Evolutionary conservation across 2,329 filamentous ascomycete species (phyloP), one percentile per base, ranked within the genome.

Genomic region (Ramularia endophylla): DNA sequence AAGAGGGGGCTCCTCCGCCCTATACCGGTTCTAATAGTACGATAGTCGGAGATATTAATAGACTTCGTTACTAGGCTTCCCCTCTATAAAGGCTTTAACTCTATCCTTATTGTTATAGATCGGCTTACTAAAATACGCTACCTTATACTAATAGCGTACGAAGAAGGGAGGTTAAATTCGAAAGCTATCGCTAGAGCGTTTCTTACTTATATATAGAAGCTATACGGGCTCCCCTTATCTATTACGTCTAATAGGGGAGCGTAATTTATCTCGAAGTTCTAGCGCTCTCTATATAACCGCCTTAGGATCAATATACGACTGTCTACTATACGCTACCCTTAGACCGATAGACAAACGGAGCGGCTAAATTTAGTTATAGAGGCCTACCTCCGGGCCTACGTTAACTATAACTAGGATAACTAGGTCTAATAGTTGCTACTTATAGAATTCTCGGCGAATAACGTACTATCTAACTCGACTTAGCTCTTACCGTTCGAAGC

Each of bases 31-130:
- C 28, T 15, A 30, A 30, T 15, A n/a, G n/a, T n/a, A n/a, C n/a
- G n/a, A n/a, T n/a, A n/a, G n/a, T n/a, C n/a, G n/a, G n/a, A n/a
- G n/a, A n/a, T n/a, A n/a, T n/a, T n/a, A n/a, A n/a, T n/a, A n/a
- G 28, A 30, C 28, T 30, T 5, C 28, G 28, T 30, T 15, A 30
- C 28, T 12, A 15, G 28, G 16, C 11, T 30, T 12, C 28, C 28
- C 5, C n/a, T 15, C 28, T 30, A 5, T 12, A 12, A 15, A 30
- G 28, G 16, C 28, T 50, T 43, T 17, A 22, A 53, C 11, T 11
- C 36, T 4, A 48, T 57, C n/a, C 39, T 47, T 17, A 39, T 55
- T 9, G 31, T 58, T 17, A 42, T 51, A 6, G 36, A 52, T 29
- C 8, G 47, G 12, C 46, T 53, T 5, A 46, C 46, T 3, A 58